Conservation (phyloP, 345 rosid species). For the Turnera subulata region DNA sequence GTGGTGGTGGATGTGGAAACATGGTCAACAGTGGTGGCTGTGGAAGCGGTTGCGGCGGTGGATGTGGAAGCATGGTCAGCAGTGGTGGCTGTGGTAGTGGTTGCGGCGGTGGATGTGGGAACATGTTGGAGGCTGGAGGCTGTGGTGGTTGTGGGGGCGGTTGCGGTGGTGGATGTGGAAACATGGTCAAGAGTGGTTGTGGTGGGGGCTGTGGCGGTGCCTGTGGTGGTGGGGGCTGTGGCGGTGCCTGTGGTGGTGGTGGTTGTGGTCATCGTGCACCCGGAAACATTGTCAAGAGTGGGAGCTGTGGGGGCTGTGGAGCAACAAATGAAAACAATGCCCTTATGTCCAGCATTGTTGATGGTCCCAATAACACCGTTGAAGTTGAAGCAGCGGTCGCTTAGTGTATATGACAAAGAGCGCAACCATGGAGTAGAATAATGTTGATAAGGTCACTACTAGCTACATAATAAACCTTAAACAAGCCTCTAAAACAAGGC, state of each 20-base stretch:
- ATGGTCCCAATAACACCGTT: too few relatives aligned
- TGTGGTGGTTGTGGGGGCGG: conserved; percentile 1
- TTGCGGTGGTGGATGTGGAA: not conserved
- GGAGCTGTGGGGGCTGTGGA: too few relatives aligned
- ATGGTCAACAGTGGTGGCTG: not conserved
- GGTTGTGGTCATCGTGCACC: too few relatives aligned
- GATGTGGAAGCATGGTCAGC: not conserved
- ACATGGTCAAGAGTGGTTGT: not conserved
- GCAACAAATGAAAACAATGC: too few relatives aligned
- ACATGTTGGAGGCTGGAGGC: not conserved
- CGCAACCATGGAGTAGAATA: too few relatives aligned
- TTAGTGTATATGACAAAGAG: too few relatives aligned
- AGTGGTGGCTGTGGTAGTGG: conserved; percentile 4
- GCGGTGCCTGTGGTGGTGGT: not conserved
- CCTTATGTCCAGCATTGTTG: too few relatives aligned
- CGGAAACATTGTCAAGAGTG: too few relatives aligned
- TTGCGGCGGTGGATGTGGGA: conserved; percentile 6
- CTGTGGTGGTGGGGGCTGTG: conserved; percentile 1
- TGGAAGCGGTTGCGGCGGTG: not conserved
- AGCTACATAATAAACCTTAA: too few relatives aligned
- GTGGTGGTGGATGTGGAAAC: conserved; percentile 8
- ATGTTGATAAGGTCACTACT: too few relatives aligned
- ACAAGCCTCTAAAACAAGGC: too few relatives aligned
- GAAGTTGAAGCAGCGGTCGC: not conserved
- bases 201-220: not conserved